Base-by-base conservation (phyloP, 495 filamentous ascomycete species). In the Trichocladium uniseriatum region DNA sequence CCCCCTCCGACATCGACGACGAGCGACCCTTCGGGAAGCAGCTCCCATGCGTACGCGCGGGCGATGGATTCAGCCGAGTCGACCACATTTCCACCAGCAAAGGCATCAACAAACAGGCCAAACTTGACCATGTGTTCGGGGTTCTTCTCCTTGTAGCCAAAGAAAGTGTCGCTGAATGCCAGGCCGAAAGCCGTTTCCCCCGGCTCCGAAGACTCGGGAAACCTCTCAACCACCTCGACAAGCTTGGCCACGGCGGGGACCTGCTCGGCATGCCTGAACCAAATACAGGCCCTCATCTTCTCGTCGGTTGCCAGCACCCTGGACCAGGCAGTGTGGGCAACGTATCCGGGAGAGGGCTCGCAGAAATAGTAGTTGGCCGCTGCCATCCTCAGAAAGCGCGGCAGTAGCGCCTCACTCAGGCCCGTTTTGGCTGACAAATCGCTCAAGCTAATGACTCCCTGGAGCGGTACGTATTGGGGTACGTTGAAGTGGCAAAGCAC, bases 191-290 rank as follows among this genome's bases (percentile, higher is more conserved):
- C 62, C 13, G 60, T 48, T 10, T 63, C 40, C 20, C 52, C 50
- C 1, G 64, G 60, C 34, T 60, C 45, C 15, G 41, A 31, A 10
- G 55, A 55, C n/a, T 59, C 37, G 32, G 56, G 49, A 28, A 48
- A 59, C 47, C 39, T 38, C 19, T 60, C 49, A 78, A 86, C 38
- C 83, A 90, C 67, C 80, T 87, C 50, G 79, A 89, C 58, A 79
- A 89, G 68, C 79, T 94, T 42, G 65, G 85, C 53, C 81, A 94
- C 65, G 82, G 91, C 15, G 85, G 84, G 84, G 71, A 79, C 45
- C 69, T 69, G 44, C 77, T 89, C 20, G 78, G 82, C 35, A 11
- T 52, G 37, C n/a, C 51, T 31, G 28, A 46, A 53, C 47, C 51
- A 49, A 5, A 59, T 40, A 22, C 45, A 52, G n/a, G 56, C 51